These are phyloP conservation scores for Rhodotorula sphaerocarpa DNA, from an alignment of 768 basidiomycete genomes.

Conservation along the genomic window DNA sequence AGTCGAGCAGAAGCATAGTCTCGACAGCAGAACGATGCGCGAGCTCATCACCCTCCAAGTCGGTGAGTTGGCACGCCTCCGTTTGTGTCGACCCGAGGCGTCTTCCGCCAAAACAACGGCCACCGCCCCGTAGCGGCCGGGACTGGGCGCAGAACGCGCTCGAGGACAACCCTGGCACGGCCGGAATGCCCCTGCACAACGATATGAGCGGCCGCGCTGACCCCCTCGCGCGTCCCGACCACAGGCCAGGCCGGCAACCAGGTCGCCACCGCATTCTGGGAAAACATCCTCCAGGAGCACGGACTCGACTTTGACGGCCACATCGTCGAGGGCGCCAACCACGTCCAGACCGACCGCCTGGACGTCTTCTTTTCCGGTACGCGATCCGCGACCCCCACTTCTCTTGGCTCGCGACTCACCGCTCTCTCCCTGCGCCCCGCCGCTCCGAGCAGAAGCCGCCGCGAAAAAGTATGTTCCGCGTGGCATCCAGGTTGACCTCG, in stretches of 20 bases:
- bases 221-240: no score
- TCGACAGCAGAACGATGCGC: neutral
- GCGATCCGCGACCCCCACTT: no score
- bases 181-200: no score
- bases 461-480: slow-evolving; percentile 71
- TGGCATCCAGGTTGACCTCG: slow-evolving; percentile 81
- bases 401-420: neutral
- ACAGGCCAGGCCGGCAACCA: slow-evolving; percentile 59
- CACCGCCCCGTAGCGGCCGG: no score
- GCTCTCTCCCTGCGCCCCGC: neutral
- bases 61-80: slow-evolving; percentile 6
- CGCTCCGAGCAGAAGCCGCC: neutral
- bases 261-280: slow-evolving; percentile 64
- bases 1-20: neutral
- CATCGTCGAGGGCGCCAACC: slow-evolving; percentile 23
- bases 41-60: slow-evolving; percentile 31
- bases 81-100: no score
- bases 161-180: no score
- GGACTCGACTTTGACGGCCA: slow-evolving; percentile 61
- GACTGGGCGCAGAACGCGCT: no score
- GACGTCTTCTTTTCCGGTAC: slow-evolving; percentile 22
- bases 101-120: no score
- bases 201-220: no score
- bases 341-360: slow-evolving; percentile 26
- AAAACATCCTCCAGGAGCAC: slow-evolving; percentile 76